phyloP scores from a whole-genome alignment of 129 eudicot genomes.

The Silybum marianum region DNA sequence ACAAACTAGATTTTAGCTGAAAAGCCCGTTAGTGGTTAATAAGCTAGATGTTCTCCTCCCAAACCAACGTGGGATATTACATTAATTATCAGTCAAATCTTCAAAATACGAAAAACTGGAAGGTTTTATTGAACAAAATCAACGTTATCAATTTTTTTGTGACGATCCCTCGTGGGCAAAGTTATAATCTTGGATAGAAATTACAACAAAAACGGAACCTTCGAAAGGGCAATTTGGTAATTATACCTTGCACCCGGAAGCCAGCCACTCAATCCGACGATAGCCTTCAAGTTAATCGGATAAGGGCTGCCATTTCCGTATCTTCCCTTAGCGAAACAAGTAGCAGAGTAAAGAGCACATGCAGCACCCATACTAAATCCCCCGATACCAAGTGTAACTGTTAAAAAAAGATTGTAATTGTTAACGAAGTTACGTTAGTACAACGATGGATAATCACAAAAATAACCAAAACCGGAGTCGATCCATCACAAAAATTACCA shows the following conservation, averaged over 20 bases:
- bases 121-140: background rate
- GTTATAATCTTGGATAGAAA: background rate
- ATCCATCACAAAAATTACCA: background rate
- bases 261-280: slow-evolving; percentile 95
- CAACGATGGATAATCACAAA: background rate
- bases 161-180: background rate
- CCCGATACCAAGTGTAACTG: slow-evolving; percentile 96
- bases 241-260: slow-evolving; percentile 89
- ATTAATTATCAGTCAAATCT: background rate
- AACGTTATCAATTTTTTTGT: background rate
- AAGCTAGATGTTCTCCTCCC: too few relatives aligned
- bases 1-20: background rate
- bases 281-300: slow-evolving; percentile 75
- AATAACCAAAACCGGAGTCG: background rate
- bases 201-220: background rate
- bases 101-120: background rate
- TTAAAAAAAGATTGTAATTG: slow-evolving; percentile 7
- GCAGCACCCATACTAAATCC: slow-evolving; percentile 99
- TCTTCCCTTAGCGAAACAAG: slow-evolving; percentile 86
- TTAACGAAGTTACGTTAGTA: background rate
- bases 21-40: too few relatives aligned
- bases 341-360: slow-evolving; percentile 88
- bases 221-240: background rate
- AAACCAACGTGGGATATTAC: too few relatives aligned
- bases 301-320: slow-evolving; percentile 80